A percentile compares a stretch with the other conserved stretches of the same genome.
phyloP scores from a whole-genome alignment of 2,329 filamentous ascomycete genomes.

The Trematosphaeria pertusa region DNA sequence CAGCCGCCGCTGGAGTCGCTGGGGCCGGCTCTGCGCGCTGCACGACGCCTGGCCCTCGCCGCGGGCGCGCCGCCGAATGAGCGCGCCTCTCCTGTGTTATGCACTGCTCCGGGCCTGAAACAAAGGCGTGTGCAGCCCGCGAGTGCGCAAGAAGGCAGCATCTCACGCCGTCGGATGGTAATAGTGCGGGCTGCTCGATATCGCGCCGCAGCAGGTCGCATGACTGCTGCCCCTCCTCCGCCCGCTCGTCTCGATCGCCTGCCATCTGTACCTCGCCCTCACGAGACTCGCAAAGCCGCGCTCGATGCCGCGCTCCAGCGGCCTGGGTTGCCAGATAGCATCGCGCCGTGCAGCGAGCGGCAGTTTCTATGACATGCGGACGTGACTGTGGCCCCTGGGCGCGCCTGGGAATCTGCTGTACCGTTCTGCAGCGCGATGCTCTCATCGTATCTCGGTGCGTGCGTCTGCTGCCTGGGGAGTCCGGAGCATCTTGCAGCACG shows the following conservation, averaged over 20 bases:
- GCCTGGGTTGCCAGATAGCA: conserved; percentile 4
- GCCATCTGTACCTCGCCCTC: conserved; percentile 13
- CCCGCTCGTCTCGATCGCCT: conserved; percentile 17
- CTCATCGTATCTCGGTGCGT: neutral
- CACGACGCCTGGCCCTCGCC: conserved; percentile 23
- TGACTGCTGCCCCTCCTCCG: conserved; percentile 27
- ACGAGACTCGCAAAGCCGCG: conserved; percentile 28
- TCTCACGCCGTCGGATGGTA: conserved; percentile 7
- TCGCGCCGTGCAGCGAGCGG: conserved; percentile 1
- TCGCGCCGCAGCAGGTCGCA: conserved; percentile 28
- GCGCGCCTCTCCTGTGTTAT: conserved; percentile 41
- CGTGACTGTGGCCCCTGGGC: neutral
- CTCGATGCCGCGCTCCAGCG: conserved; percentile 15
- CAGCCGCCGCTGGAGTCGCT: conserved; percentile 37
- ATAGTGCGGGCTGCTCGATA: too few relatives aligned
- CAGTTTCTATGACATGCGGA: neutral
- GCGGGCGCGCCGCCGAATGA: conserved; percentile 34
- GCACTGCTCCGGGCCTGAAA: conserved; percentile 36
- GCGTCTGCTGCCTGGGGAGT: neutral
- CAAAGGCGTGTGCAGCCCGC: conserved; percentile 33
- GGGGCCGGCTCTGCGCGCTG: too few relatives aligned
- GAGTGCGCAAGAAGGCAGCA: conserved; percentile 13
- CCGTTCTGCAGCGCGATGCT: conserved; percentile 10
- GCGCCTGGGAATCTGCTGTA: conserved; percentile 6
- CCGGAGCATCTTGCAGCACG: neutral